A percentile compares a stretch with the other conserved stretches of the same genome.
These are phyloP conservation scores for Exserohilum turcica DNA, from an alignment of 2,329 filamentous ascomycete species.

Conservation along the genomic window DNA sequence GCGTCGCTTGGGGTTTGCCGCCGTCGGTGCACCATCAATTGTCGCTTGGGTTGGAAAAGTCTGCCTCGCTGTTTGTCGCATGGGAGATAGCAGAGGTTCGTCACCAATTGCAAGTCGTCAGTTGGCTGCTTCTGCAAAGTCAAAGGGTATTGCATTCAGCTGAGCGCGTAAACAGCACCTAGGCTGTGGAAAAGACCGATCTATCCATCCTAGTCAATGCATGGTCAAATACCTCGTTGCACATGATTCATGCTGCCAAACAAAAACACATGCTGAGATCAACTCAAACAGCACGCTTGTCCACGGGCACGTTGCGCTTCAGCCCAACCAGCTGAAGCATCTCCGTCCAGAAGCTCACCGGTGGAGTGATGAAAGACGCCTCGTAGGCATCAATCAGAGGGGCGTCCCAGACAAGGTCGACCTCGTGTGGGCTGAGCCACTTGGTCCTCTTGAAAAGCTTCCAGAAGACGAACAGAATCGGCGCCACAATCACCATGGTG, in stretches of 20 bases:
- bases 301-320: conserved; percentile 36
- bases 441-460: conserved; percentile 67
- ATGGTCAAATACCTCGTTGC: conserved; percentile 5
- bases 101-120: conserved; percentile 12
- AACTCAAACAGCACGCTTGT: conserved; percentile 34
- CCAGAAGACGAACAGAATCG: conserved; percentile 63
- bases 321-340: conserved; percentile 43
- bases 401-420: conserved; percentile 52
- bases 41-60: conserved; percentile 7
- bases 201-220: conserved; percentile 20
- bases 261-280: background rate
- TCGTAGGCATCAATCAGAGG: conserved; percentile 49
- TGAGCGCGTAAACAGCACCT: conserved; percentile 8
- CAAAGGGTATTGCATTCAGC: conserved; percentile 29
- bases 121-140: conserved; percentile 5
- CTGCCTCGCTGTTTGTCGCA: conserved; percentile 24
- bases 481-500: conserved; percentile 58
- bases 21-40: background rate
- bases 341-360: conserved; percentile 46
- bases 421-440: conserved; percentile 56
- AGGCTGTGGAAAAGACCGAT: conserved; percentile 15
- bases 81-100: conserved; percentile 15
- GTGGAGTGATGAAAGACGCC: conserved; percentile 50
- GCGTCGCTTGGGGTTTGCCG: conserved; percentile 6
- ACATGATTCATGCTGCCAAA: background rate